Evolutionary conservation across 805 yeast species (phyloP).

Genomic region (Lipomyces oligophaga): DNA sequence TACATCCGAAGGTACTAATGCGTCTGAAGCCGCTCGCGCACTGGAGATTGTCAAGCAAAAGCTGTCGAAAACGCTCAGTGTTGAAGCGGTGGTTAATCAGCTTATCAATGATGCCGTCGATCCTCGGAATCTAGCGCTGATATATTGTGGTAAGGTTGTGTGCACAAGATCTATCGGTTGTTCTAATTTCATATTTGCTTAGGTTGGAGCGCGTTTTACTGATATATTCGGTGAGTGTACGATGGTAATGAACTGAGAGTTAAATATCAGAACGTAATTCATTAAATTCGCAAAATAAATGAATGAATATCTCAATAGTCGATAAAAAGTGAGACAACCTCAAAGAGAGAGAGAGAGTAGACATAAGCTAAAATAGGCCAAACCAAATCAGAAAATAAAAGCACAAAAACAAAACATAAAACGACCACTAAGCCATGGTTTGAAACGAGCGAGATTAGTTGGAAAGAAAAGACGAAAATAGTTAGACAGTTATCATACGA

Average conservation of each 20-base stretch:
- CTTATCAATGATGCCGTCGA: conserved; percentile 73
- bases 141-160: conserved; percentile 71
- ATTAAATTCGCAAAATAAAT: not conserved
- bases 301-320: too few species aligned
- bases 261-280: too few species aligned
- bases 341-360: not conserved
- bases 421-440: not conserved
- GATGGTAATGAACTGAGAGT: too few species aligned
- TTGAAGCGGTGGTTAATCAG: conserved; percentile 80
- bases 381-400: not conserved
- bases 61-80: conserved; percentile 65
- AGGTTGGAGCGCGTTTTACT: conserved; percentile 41
- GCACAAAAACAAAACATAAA: not conserved
- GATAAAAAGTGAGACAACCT: not conserved
- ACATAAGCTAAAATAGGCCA: not conserved
- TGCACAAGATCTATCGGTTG: not conserved
- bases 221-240: not conserved
- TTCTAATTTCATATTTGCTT: not conserved
- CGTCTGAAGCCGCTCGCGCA: conserved; percentile 77
- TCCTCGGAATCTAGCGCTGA: conserved; percentile 60
- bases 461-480: not conserved
- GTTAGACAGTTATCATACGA: too few species aligned
- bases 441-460: not conserved
- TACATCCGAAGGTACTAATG: conserved; percentile 37
- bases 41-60: conserved; percentile 68